Conservation (phyloP, 441 rosid genomes). For the Bocquillonia castaneifolia region DNA sequence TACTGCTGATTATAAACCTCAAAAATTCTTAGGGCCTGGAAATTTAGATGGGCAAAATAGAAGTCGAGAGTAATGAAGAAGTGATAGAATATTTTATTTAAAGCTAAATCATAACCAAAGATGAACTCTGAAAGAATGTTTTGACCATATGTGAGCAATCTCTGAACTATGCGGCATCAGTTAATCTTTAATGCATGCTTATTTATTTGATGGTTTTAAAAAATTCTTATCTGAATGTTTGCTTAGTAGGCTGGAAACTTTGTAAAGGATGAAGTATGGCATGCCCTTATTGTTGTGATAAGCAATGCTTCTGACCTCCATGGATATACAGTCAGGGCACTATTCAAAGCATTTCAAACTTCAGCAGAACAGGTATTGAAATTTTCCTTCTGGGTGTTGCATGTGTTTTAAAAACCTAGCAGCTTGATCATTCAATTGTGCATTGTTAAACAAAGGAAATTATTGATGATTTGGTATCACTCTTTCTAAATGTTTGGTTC, state of each 20-base stretch:
- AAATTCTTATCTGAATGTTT: constrained; percentile 33
- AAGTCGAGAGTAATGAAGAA: background rate
- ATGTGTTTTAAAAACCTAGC: constrained; percentile 19
- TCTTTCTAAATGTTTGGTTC: constrained; percentile 12
- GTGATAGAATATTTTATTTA: background rate
- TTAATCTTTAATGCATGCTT: constrained; percentile 12
- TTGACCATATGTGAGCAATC: background rate
- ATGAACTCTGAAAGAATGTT: constrained; percentile 3
- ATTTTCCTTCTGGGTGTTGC: constrained; percentile 18
- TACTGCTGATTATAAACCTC: background rate
- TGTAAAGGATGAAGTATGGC: constrained; percentile 98
- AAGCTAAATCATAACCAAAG: constrained; percentile 7
- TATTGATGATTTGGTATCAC: constrained; percentile 8
- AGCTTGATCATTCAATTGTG: constrained; percentile 23
- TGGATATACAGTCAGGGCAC: constrained; percentile 87
- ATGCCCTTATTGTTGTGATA: constrained; percentile 85
- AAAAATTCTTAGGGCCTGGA: background rate
- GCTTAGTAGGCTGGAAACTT: constrained; percentile 94
- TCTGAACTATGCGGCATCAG: background rate
- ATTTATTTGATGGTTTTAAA: constrained; percentile 16
- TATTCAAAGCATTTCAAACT: constrained; percentile 71
- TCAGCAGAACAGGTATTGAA: constrained; percentile 73
- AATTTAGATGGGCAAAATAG: background rate
- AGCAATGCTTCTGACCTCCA: constrained; percentile 95
- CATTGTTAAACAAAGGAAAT: constrained; percentile 5